Conservation (phyloP, 192 early-diverging fungal genomes). For the Kappamyces sp. region DNA sequence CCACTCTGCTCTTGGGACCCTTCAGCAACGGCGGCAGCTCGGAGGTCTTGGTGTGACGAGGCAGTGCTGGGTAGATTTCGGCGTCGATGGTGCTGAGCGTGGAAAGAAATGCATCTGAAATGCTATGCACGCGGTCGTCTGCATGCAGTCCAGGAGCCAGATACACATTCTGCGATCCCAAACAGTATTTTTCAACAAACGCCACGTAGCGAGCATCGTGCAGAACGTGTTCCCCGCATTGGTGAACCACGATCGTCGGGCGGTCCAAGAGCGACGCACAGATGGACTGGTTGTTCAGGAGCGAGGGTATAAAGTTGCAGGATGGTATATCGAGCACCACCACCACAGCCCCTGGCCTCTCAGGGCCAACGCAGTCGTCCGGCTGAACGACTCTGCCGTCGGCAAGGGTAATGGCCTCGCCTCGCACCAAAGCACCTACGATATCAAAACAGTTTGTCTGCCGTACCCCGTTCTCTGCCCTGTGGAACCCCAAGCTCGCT, state of each 20-base stretch:
- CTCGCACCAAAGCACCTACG: constrained; percentile 47
- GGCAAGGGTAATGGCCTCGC: constrained; percentile 48
- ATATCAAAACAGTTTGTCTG: background rate
- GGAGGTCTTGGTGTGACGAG: too few species aligned
- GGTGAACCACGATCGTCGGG: background rate
- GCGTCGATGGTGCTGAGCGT: too few species aligned
- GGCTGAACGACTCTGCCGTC: constrained; percentile 64
- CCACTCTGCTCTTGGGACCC: background rate
- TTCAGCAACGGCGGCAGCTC: too few species aligned
- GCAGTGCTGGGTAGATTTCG: too few species aligned
- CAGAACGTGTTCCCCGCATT: background rate
- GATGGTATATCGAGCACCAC: background rate
- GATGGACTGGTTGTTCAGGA: background rate
- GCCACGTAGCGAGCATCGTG: background rate
- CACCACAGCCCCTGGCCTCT: constrained; percentile 42
- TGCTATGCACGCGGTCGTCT: background rate
- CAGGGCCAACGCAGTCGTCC: constrained; percentile 56
- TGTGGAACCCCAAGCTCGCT: constrained; percentile 59
- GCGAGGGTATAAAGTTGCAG: background rate
- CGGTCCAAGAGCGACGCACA: background rate
- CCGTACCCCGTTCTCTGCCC: constrained; percentile 44
- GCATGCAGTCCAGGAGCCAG: background rate
- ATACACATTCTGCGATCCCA: background rate
- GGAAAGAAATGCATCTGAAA: background rate
- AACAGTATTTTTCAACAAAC: background rate